A percentile compares a stretch with the other conserved stretches of the same genome.
Evolutionary conservation across 495 filamentous ascomycete species (phyloP).

Genomic region (Darksidea phi): DNA sequence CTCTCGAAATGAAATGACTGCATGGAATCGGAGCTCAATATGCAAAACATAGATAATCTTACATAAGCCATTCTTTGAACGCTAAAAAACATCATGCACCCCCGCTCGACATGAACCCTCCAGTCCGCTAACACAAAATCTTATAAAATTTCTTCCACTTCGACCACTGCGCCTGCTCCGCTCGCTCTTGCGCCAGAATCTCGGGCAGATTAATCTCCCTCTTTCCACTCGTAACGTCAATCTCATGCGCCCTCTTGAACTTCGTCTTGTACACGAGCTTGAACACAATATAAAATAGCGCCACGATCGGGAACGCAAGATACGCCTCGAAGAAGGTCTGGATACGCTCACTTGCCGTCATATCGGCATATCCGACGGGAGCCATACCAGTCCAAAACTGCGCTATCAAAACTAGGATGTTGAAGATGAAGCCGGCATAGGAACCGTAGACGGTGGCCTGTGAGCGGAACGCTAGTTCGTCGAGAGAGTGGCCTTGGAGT

Average conservation of each 20-base stretch:
- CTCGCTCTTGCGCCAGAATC: slow-evolving; percentile 35
- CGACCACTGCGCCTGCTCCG: slow-evolving; percentile 32
- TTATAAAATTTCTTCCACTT: slow-evolving; percentile 40
- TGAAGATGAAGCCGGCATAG: slow-evolving; percentile 78
- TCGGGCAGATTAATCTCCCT: slow-evolving; percentile 35
- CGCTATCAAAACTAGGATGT: slow-evolving; percentile 59
- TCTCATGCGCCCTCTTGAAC: slow-evolving; percentile 31
- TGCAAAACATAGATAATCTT: too few relatives aligned
- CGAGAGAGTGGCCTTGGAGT: slow-evolving; percentile 63
- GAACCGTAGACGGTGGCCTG: slow-evolving; percentile 81
- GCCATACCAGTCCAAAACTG: slow-evolving; percentile 41
- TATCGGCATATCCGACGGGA: slow-evolving; percentile 38
- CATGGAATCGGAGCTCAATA: too few relatives aligned
- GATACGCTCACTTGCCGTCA: slow-evolving; percentile 34
- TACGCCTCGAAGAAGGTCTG: slow-evolving; percentile 34
- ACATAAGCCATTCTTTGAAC: neutral
- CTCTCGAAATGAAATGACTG: too few relatives aligned
- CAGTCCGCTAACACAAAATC: slow-evolving; percentile 35
- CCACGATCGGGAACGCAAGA: slow-evolving; percentile 37
- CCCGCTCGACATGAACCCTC: too few relatives aligned
- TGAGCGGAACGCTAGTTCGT: slow-evolving; percentile 79
- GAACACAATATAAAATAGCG: slow-evolving; percentile 27
- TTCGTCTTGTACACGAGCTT: slow-evolving; percentile 33
- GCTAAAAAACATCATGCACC: neutral
- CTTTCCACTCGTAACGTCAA: slow-evolving; percentile 36